phyloP scores from a whole-genome alignment of 495 filamentous ascomycete genomes.

The Aspergillus cristatus region DNA sequence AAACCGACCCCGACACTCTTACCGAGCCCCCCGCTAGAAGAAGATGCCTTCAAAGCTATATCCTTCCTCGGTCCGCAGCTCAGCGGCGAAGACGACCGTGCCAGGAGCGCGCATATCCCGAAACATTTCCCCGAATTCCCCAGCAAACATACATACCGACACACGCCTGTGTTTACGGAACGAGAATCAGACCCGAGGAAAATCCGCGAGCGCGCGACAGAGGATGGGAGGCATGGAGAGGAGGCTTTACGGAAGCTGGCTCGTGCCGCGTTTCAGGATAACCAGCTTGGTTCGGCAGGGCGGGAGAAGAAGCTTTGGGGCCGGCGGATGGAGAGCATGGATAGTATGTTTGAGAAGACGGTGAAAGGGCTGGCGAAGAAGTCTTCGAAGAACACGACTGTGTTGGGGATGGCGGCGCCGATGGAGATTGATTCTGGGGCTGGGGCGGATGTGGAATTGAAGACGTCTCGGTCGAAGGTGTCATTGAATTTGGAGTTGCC shows the following conservation, averaged over 20 bases:
- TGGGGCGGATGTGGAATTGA: constrained; percentile 16
- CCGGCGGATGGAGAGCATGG: constrained; percentile 32
- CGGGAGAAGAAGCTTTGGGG: constrained; percentile 39
- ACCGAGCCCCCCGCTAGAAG: constrained; percentile 38
- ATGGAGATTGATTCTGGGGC: constrained; percentile 29
- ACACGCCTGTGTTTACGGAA: constrained; percentile 55
- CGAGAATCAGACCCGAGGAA: constrained; percentile 60
- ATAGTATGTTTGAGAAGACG: constrained; percentile 43
- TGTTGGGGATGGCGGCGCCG: constrained; percentile 6
- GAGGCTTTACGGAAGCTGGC: constrained; percentile 62
- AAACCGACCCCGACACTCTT: constrained; percentile 26
- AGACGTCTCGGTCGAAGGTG: constrained; percentile 16
- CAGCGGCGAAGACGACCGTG: constrained; percentile 41
- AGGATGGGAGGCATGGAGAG: constrained; percentile 65
- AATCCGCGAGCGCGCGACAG: constrained; percentile 63
- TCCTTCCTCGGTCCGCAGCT: constrained; percentile 47
- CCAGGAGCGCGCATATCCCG: constrained; percentile 47
- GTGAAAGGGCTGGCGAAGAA: constrained; percentile 30
- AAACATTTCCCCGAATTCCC: constrained; percentile 62
- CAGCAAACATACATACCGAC: constrained; percentile 62
- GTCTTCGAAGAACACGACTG: constrained; percentile 14
- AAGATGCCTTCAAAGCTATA: constrained; percentile 21
- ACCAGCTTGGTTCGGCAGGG: constrained; percentile 24
- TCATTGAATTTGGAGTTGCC: constrained; percentile 32
- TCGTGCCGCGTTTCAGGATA: constrained; percentile 38